Percentiles rank a stretch among this genome's conserved stretches.
phyloP scores from a whole-genome alignment of 345 rosid genomes.

The Hibiscus syriacus region DNA sequence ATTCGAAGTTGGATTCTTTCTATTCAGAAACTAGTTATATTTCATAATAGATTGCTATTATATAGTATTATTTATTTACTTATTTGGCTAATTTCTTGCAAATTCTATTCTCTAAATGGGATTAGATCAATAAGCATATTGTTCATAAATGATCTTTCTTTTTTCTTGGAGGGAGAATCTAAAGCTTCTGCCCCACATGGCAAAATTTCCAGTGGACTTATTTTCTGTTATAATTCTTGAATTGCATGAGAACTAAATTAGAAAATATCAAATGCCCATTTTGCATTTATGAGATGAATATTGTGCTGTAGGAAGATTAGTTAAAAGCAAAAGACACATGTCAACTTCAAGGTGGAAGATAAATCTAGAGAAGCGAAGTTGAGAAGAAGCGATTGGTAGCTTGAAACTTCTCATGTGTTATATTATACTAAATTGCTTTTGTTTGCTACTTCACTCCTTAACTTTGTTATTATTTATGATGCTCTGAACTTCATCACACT shows the following conservation, averaged over 20 bases:
- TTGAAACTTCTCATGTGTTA: not conserved
- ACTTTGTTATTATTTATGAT: not conserved
- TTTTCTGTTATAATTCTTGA: not conserved
- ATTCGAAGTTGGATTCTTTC: conserved; percentile 18
- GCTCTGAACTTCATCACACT: not conserved
- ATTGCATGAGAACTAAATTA: not conserved
- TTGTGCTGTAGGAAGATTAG: not conserved
- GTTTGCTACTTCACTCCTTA: not conserved
- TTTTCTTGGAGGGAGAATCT: not conserved
- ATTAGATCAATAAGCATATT: not conserved
- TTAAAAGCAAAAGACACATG: no score
- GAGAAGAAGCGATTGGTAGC: not conserved
- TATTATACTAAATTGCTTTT: not conserved
- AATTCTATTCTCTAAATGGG: no score
- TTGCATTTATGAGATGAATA: not conserved
- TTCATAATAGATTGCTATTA: not conserved
- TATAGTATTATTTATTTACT: not conserved
- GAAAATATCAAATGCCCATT: not conserved
- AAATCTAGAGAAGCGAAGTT: not conserved
- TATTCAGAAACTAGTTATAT: conserved; percentile 8
- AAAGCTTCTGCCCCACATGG: not conserved
- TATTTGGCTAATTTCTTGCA: not conserved
- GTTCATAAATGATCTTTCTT: not conserved
- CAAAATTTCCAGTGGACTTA: not conserved
- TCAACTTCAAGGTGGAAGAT: no score